A percentile compares a stretch with the other conserved stretches of the same genome.
Conservation (phyloP, 108 stramenopile species). For the Licmophora abbreviata region DNA sequence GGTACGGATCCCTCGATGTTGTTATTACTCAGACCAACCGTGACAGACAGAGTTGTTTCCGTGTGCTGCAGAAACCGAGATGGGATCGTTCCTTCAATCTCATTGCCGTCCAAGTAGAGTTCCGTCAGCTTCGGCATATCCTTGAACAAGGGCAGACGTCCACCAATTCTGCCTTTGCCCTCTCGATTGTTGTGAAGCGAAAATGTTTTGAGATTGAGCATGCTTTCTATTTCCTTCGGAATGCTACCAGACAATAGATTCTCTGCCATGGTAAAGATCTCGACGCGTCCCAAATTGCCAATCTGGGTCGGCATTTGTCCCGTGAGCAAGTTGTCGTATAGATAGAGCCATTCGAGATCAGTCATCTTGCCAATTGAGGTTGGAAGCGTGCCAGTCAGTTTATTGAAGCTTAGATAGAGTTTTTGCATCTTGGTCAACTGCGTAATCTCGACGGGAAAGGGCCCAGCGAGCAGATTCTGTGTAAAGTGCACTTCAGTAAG, state of each 20-base stretch:
- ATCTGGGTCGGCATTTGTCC: slow-evolving; percentile 16
- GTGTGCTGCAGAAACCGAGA: slow-evolving; percentile 28
- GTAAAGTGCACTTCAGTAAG: slow-evolving; percentile 30
- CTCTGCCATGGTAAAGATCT: slow-evolving; percentile 10
- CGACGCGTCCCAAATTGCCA: slow-evolving; percentile 14
- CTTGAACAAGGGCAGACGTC: slow-evolving; percentile 27
- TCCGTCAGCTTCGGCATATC: slow-evolving; percentile 12
- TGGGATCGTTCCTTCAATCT: slow-evolving; percentile 42
- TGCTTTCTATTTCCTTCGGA: slow-evolving; percentile 8
- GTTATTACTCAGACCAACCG: slow-evolving; percentile 24
- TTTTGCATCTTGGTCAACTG: slow-evolving; percentile 39
- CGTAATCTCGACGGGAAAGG: slow-evolving; percentile 39
- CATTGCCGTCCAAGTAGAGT: slow-evolving; percentile 44
- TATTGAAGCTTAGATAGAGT: slow-evolving; percentile 41
- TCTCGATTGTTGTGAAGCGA: too few species aligned
- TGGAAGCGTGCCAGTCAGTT: slow-evolving; percentile 15
- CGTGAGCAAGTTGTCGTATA: slow-evolving; percentile 6
- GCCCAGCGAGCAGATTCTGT: slow-evolving; percentile 53
- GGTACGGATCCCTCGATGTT: slow-evolving; percentile 36
- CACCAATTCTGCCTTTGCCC: too few species aligned
- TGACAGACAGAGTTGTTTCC: slow-evolving; percentile 27
- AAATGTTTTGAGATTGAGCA: slow-evolving; percentile 14
- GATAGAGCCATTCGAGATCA: background rate
- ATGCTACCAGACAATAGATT: slow-evolving; percentile 17
- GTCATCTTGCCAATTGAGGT: slow-evolving; percentile 6